Evolutionary conservation across 306 rosid species (phyloP).

Genomic region (Clitoria ternatea): DNA sequence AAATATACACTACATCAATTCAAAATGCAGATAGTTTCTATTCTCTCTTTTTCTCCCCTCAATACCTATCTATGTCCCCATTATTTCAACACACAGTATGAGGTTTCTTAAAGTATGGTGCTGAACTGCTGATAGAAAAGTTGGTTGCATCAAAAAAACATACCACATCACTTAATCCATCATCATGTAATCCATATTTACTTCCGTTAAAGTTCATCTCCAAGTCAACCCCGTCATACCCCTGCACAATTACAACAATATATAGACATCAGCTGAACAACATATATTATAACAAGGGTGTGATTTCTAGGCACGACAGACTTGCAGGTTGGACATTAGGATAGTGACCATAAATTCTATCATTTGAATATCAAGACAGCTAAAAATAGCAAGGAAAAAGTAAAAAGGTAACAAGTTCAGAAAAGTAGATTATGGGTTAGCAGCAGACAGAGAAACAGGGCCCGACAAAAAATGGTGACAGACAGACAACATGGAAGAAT

Average conservation of each 20-base stretch:
- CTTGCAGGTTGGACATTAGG: neutral
- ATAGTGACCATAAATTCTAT: neutral
- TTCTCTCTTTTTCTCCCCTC: neutral
- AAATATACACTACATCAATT: neutral
- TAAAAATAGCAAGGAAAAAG: neutral
- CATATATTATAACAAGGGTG: neutral
- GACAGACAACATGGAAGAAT: neutral
- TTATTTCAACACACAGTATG: neutral
- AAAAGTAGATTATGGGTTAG: neutral
- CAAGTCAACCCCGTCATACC: conserved; percentile 66
- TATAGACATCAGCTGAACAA: conserved; percentile 1
- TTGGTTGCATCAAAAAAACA: conserved; percentile 6
- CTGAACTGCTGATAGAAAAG: neutral
- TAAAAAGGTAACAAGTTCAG: neutral
- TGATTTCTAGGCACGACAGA: neutral
- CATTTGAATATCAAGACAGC: neutral
- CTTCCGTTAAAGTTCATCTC: conserved; percentile 69
- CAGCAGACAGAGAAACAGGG: neutral
- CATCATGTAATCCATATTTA: conserved; percentile 45
- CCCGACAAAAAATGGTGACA: neutral
- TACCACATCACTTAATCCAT: conserved; percentile 53
- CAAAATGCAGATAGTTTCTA: neutral
- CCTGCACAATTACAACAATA: conserved; percentile 44
- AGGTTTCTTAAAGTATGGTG: conserved; percentile 9
- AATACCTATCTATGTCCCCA: neutral